Percentiles rank a stretch among this genome's conserved stretches.
Evolutionary conservation across 192 early-diverging fungal genomes (phyloP).

Genomic region (Coemansia reversa): DNA sequence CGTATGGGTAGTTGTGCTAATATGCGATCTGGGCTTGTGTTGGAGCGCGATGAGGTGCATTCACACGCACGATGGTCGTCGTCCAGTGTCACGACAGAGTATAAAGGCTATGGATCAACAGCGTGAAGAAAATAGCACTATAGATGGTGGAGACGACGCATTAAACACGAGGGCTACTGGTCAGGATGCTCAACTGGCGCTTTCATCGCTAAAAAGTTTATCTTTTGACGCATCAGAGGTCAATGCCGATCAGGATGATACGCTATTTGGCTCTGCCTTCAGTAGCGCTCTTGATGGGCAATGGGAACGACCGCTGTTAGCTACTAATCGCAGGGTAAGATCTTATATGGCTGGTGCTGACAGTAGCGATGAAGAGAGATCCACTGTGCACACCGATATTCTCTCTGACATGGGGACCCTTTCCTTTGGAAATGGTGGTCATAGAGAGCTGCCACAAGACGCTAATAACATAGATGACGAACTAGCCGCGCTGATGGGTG

Average conservation of each 20-base stretch:
- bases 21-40: conserved; percentile 26
- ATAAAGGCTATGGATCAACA: no score
- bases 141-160: no score
- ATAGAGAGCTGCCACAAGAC: neutral
- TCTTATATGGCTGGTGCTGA: neutral
- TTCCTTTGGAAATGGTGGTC: conserved; percentile 8
- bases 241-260: conserved; percentile 47
- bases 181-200: conserved; percentile 10
- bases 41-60: conserved; percentile 12
- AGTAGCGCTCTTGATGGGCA: conserved; percentile 1
- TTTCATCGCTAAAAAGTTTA: conserved; percentile 28
- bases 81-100: conserved; percentile 13
- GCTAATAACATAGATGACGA: conserved; percentile 16
- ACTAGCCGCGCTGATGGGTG: conserved; percentile 18
- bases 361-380: conserved; percentile 28
- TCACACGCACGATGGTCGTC: conserved; percentile 11
- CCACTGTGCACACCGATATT: conserved; percentile 9
- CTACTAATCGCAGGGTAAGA: neutral
- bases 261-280: conserved; percentile 15
- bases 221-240: conserved; percentile 42
- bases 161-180: neutral
- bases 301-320: conserved; percentile 2
- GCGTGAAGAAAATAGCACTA: no score
- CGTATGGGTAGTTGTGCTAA: conserved; percentile 4
- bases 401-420: conserved; percentile 18